phyloP scores from a whole-genome alignment of 805 yeast species.

The Wickerhamiella azyma region DNA sequence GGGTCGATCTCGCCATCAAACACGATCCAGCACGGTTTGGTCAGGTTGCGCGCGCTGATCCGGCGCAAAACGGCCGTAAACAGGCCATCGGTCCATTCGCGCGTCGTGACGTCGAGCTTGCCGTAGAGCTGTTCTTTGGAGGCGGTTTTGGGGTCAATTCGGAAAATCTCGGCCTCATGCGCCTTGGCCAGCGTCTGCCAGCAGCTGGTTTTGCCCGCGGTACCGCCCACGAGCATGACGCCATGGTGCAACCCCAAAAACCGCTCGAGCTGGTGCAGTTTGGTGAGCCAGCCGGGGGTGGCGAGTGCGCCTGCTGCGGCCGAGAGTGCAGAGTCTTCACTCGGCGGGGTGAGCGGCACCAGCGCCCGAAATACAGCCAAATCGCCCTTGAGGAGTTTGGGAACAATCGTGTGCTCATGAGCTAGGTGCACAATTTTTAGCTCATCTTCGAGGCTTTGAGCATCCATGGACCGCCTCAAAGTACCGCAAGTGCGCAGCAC shows the following conservation, averaged over 20 bases:
- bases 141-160: conserved; percentile 65
- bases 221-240: conserved; percentile 59
- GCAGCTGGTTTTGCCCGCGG: conserved; percentile 56
- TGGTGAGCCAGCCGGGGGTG: conserved; percentile 36
- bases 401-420: conserved; percentile 43
- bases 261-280: conserved; percentile 47
- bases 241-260: conserved; percentile 60
- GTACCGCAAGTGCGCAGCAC: conserved; percentile 47
- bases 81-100: conserved; percentile 90
- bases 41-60: conserved; percentile 33
- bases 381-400: conserved; percentile 50
- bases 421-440: conserved; percentile 38
- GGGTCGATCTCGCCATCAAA: conserved; percentile 94
- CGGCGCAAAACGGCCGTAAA: conserved; percentile 54
- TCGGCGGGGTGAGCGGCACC: not conserved
- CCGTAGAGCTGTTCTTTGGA: conserved; percentile 60
- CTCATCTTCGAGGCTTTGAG: not conserved
- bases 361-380: conserved; percentile 15
- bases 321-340: not conserved
- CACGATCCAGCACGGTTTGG: conserved; percentile 71
- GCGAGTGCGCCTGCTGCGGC: conserved; percentile 19
- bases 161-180: conserved; percentile 29
- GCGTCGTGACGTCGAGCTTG: conserved; percentile 51
- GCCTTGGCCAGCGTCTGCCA: conserved; percentile 36
- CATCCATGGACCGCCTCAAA: conserved; percentile 18